Base-by-base conservation (phyloP, 345 rosid genomes). In the Pelargonium nanum region DNA sequence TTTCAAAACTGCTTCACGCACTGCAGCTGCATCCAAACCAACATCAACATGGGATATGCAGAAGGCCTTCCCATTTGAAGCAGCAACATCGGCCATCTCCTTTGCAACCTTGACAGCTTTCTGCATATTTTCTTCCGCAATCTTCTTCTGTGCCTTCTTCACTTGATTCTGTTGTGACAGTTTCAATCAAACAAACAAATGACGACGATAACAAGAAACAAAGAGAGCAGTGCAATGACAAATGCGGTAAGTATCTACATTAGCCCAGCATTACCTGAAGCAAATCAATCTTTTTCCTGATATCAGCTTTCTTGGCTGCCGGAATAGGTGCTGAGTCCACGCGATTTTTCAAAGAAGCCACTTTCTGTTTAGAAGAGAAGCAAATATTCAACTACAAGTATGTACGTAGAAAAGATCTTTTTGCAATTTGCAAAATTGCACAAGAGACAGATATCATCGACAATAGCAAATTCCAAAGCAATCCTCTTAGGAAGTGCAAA, bases 11-110 rank as follows among this genome's bases (percentile, higher is more conserved):
- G 96, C 97, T 65, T 93, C 99, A 22, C 97, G 90, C n/a, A 87
- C 96, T 22, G 99, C 97, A 55, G 83, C 83, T 68, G 85, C 95
- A 76, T 93, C 97, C 60, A 86, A 73, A 45, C 97, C 99, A 58
- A 88, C 90, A 69, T 93, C 89, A 28, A 93, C 87, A 62, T 73
- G 78, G 34, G 82, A 71, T 19, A 87, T 71, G 71, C 92, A 90
- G 70, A 87, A 90, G 2, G 76, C 62, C 78, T 86, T 90, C 65
- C 96, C 93, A 58, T 72, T 78, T 20, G 88, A 79, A 54, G 80
- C 74, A 58, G 96, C 90, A 64, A 72, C 71, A 72, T 86, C 90
- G 22, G 95, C 96, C 26, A 65, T 69, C 69, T 80, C 84, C 34
- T 76, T 65, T 55, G 92, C 83, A 65, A 61, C 71, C 65, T 76